These are phyloP conservation scores for Funneliformis caledonium DNA, from an alignment of 371 early-diverging fungal genomes.

Conservation along the genomic window DNA sequence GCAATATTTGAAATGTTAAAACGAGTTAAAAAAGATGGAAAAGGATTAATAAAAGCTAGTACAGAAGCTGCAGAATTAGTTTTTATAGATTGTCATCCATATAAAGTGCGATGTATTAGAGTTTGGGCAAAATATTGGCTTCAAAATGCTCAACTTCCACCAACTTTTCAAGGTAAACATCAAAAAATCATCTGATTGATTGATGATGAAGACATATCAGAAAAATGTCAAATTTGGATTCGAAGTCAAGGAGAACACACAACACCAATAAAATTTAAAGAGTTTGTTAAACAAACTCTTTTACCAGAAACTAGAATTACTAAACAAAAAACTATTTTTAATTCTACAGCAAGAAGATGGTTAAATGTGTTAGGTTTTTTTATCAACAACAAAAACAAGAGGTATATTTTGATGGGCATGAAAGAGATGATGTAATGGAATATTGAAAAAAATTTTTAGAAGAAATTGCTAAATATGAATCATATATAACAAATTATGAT, in stretches of 20 bases:
- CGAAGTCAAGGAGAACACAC: neutral
- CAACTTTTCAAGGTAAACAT: neutral
- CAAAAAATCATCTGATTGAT: slow-evolving; percentile 9
- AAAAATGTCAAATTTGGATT: neutral
- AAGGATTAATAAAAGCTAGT: slow-evolving; percentile 14
- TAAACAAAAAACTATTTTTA: neutral
- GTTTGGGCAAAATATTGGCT: neutral
- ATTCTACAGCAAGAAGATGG: too few species aligned
- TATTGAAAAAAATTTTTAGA: slow-evolving; percentile 25
- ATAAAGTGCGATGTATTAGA: neutral
- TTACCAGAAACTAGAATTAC: neutral
- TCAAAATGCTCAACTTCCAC: neutral
- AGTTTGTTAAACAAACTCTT: neutral
- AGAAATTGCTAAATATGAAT: slow-evolving; percentile 27
- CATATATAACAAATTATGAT: too few species aligned
- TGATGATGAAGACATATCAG: slow-evolving; percentile 15
- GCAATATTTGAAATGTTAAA: neutral
- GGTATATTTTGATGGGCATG: slow-evolving; percentile 38
- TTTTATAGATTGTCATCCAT: neutral
- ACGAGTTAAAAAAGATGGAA: neutral
- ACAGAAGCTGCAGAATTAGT: slow-evolving; percentile 7
- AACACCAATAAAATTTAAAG: neutral
- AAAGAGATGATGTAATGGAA: slow-evolving; percentile 39
- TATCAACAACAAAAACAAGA: neutral
- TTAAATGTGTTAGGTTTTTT: too few species aligned